phyloP scores from a whole-genome alignment of 2,329 filamentous ascomycete genomes.

The Botrytis elliptica region DNA sequence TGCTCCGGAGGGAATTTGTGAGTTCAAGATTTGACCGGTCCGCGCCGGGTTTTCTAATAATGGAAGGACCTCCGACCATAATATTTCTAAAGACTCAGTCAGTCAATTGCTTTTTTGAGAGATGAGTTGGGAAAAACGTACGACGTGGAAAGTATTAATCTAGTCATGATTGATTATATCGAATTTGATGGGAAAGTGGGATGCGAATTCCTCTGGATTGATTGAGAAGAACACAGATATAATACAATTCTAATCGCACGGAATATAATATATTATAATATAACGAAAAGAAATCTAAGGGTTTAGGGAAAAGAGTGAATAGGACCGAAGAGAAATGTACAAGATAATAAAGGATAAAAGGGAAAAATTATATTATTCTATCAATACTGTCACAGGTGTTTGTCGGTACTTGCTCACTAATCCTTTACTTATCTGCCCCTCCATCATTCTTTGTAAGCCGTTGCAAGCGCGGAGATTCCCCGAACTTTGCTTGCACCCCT shows the following conservation, averaged over 20 bases:
- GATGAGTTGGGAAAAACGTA: slow-evolving; percentile 47
- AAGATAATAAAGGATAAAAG: slow-evolving; percentile 14
- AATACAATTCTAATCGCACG: not conserved
- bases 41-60: slow-evolving; percentile 74
- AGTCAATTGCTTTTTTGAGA: slow-evolving; percentile 16
- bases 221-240: not conserved
- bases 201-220: not conserved
- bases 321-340: slow-evolving; percentile 3
- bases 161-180: slow-evolving; percentile 55
- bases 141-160: slow-evolving; percentile 84
- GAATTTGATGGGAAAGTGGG: slow-evolving; percentile 3
- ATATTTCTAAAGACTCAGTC: slow-evolving; percentile 36
- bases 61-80: slow-evolving; percentile 77
- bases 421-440: slow-evolving; percentile 15
- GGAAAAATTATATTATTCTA: slow-evolving; percentile 14
- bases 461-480: not conserved
- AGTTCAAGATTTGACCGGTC: slow-evolving; percentile 92
- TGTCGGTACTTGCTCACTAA: not conserved
- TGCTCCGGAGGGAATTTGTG: slow-evolving; percentile 80
- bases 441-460: slow-evolving; percentile 21
- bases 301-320: not conserved
- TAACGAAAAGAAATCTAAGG: not conserved
- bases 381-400: slow-evolving; percentile 17
- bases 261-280: not conserved
- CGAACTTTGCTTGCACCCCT: not conserved